Evolutionary conservation across 306 rosid species (phyloP).

Genomic region (Trichosanthes cucumerina): DNA sequence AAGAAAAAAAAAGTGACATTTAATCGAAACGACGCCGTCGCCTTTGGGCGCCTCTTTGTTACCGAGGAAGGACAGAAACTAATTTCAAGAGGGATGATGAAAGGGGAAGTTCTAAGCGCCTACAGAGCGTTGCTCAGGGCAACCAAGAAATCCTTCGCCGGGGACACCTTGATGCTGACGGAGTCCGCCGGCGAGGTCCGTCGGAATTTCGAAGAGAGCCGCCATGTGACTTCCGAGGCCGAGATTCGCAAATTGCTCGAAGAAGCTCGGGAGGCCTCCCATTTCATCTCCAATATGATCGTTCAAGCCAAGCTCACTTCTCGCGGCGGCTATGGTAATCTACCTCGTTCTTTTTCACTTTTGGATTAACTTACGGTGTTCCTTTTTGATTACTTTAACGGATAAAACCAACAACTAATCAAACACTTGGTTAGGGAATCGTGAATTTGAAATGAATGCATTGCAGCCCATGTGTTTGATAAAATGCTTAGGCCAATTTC

Average conservation of each 20-base stretch:
- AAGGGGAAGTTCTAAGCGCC: constrained; percentile 54
- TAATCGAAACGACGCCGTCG: constrained; percentile 10
- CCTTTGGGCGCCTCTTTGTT: neutral
- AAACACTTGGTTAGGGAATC: neutral
- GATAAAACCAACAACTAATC: neutral
- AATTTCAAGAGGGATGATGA: constrained; percentile 31
- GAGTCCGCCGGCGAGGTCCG: constrained; percentile 66
- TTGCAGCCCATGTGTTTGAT: neutral
- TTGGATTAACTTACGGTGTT: neutral
- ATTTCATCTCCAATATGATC: constrained; percentile 69
- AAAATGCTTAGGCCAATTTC: neutral
- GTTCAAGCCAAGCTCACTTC: constrained; percentile 78
- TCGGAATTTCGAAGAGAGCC: constrained; percentile 65
- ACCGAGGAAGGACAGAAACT: neutral
- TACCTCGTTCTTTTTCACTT: neutral
- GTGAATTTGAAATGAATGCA: neutral
- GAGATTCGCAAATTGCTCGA: constrained; percentile 69
- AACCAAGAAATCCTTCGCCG: constrained; percentile 61
- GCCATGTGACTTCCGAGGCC: constrained; percentile 34
- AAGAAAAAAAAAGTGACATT: neutral
- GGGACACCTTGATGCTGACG: constrained; percentile 56
- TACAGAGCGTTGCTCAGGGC: constrained; percentile 72
- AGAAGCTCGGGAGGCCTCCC: constrained; percentile 73
- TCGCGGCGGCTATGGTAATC: constrained; percentile 50
- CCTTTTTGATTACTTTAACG: neutral